These are phyloP conservation scores for Adansonia madagascariensis DNA, from an alignment of 441 rosid genomes.

Conservation along the genomic window DNA sequence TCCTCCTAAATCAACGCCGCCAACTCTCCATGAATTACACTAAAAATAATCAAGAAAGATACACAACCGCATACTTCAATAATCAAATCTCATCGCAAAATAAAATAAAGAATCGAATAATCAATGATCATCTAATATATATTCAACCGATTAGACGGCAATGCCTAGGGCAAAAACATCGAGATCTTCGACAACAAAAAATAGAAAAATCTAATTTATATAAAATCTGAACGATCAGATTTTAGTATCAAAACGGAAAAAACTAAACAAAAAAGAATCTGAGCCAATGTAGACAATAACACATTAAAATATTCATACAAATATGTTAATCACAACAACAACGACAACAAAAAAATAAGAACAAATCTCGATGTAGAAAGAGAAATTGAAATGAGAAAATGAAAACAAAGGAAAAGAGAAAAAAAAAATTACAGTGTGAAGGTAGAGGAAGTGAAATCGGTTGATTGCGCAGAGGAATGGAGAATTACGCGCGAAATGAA, in stretches of 20 bases:
- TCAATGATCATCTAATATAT: background rate
- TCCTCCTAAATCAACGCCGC: conserved; percentile 20
- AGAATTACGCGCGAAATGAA: conserved; percentile 41
- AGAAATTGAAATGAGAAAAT: conserved; percentile 17
- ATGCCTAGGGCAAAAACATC: conserved; percentile 26
- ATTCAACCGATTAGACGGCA: background rate
- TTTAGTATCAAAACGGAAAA: conserved; percentile 16
- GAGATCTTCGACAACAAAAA: conserved; percentile 37
- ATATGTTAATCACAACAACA: background rate
- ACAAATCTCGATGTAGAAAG: conserved; percentile 23
- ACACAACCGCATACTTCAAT: conserved; percentile 12
- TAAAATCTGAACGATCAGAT: conserved; percentile 10
- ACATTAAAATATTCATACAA: background rate
- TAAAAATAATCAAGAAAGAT: conserved; percentile 20
- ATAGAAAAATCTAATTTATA: background rate
- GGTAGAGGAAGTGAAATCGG: conserved; percentile 19
- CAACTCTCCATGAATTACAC: conserved; percentile 27
- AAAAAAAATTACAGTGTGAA: conserved; percentile 22
- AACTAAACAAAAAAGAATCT: conserved; percentile 8
- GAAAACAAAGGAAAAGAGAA: background rate
- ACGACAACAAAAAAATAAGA: background rate
- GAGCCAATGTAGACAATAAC: conserved; percentile 30
- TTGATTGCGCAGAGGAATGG: conserved; percentile 1
- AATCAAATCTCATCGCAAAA: conserved; percentile 17
- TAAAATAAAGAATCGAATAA: background rate